These are phyloP conservation scores for Hemisphaericaspora lyxosophila DNA, from an alignment of 1,139 yeast genomes.

Conservation along the genomic window DNA sequence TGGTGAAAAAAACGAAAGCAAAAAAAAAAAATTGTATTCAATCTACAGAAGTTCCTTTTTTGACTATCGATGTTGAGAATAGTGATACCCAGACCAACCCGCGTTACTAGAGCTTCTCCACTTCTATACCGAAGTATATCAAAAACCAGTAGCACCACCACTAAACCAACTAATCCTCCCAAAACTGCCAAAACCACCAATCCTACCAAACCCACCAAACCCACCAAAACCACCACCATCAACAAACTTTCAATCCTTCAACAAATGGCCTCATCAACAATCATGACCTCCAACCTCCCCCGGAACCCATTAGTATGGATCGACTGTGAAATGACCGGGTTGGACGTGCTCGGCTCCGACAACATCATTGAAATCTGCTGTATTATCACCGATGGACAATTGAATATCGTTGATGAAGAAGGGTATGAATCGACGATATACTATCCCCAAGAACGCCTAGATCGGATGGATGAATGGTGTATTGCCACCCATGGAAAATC, in stretches of 20 bases:
- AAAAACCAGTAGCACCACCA: no score
- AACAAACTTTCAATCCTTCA: neutral
- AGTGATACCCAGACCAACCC: no score
- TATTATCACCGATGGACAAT: conserved; percentile 77
- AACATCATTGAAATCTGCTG: conserved; percentile 91
- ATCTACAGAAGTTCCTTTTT: no score
- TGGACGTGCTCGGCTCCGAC: conserved; percentile 65
- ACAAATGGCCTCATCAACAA: neutral
- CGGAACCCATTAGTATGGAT: conserved; percentile 70
- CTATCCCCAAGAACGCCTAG: conserved; percentile 62
- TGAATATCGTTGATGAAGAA: conserved; percentile 61
- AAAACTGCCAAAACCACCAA: no score
- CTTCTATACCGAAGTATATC: no score
- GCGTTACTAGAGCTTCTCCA: no score
- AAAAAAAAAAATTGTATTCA: no score
- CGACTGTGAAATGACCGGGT: conserved; percentile 88
- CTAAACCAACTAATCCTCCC: no score
- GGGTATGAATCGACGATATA: conserved; percentile 85
- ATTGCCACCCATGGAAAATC: conserved; percentile 70
- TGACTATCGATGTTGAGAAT: no score
- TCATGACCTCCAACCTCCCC: conserved; percentile 3
- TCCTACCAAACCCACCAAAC: no score
- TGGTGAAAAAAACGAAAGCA: no score
- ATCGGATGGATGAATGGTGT: conserved; percentile 86
- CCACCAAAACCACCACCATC: no score